Percentiles rank a stretch among this genome's conserved stretches.
These are phyloP conservation scores for Thalassiosira profunda DNA, from an alignment of 108 stramenopile genomes.

Conservation along the genomic window DNA sequence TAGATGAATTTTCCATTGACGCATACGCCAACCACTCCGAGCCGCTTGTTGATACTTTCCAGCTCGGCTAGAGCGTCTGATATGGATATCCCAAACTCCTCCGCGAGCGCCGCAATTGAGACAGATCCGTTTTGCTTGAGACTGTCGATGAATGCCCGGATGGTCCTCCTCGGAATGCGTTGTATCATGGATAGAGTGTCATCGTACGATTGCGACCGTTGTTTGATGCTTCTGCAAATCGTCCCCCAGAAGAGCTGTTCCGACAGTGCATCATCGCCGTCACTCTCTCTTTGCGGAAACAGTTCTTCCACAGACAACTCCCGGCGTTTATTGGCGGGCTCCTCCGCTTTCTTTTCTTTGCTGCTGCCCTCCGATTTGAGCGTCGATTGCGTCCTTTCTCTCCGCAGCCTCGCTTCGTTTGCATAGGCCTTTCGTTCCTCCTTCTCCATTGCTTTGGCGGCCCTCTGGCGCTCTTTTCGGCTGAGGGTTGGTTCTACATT, in stretches of 20 bases:
- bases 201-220: not conserved
- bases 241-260: constrained; percentile 26
- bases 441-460: constrained; percentile 65
- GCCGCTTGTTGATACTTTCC: constrained; percentile 23
- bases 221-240: constrained; percentile 5
- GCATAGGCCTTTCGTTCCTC: constrained; percentile 61
- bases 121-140: constrained; percentile 30
- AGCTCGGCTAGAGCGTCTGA: constrained; percentile 21
- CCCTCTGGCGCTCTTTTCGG: constrained; percentile 73
- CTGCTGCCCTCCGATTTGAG: not conserved
- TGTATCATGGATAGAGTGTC: not conserved
- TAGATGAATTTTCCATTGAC: no score
- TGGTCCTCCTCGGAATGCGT: constrained; percentile 34
- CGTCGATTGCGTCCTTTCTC: constrained; percentile 18
- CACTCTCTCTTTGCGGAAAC: constrained; percentile 13
- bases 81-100: constrained; percentile 31
- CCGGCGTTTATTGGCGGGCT: constrained; percentile 18
- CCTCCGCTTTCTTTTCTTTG: constrained; percentile 15
- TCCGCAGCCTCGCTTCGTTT: constrained; percentile 50
- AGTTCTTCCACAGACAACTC: constrained; percentile 19
- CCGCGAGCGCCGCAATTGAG: constrained; percentile 32
- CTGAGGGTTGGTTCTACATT: constrained; percentile 8
- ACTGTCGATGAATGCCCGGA: constrained; percentile 43
- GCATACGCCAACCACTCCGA: constrained; percentile 37
- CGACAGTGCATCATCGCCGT: constrained; percentile 25